Base-by-base conservation (phyloP, 805 yeast genomes). In the Cyberlindnera maritima region DNA sequence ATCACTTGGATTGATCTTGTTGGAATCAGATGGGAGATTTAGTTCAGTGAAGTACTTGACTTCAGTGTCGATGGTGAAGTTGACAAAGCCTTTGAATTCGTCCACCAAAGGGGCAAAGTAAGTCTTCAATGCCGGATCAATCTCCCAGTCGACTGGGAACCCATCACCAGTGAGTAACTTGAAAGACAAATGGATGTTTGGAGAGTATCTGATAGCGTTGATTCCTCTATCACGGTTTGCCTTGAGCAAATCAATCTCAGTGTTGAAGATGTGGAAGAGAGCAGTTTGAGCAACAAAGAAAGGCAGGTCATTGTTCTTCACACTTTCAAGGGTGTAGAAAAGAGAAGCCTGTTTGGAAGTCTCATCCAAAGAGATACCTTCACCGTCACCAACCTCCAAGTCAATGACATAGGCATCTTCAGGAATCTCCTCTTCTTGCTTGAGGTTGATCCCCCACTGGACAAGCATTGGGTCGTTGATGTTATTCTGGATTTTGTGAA, bases 41-140 rank as follows among this genome's bases (percentile, higher is more conserved):
- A 71, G 56, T 43, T 69, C 73, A 20, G 72, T 63, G 47, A 57
- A 88, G 63, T 85, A 85, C 50, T 84, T 85, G 32, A 88, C 75
- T 62, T 88, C 95, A 2, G 95, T 74, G 56, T 88, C 92, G 20
- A 91, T 71, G 4, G 91, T 78, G 60, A 92, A 81, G 56, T 85
- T 83, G 28, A 89, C 77, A 52, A 79, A 74, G 31, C 76, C 75
- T 8, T 72, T 60, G 43, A 91, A 67, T 21, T 71, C 65, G 1
- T 68, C 56, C 41, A 87, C 67, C 23, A 87, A 74, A 1, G 88
- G 85, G 2, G 69, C 59, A 54, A 89, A 79, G 48, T 69, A 64
- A 15, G 64, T 57, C n/a, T 71, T 60, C 11, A 83, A 56, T 5
- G 85, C 77, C 1, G 65, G 49, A 13, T 77, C 81, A 39, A 88